Conservation (phyloP, 805 yeast species). For the Metschnikowia matae region DNA sequence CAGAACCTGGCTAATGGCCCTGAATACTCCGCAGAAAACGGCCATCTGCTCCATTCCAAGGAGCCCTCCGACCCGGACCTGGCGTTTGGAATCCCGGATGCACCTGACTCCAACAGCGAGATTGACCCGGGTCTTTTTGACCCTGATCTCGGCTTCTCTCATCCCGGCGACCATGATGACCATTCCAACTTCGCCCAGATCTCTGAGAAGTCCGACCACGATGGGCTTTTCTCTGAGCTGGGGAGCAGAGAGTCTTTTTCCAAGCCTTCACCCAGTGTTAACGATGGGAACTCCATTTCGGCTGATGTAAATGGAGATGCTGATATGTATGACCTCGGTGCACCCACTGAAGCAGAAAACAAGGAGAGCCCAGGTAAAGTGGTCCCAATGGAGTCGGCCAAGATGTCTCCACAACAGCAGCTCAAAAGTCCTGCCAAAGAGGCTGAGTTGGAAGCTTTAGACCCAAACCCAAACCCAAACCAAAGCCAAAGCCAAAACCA, state of each 20-base stretch:
- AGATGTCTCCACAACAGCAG: not conserved
- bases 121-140: conserved; percentile 3
- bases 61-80: not conserved
- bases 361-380: not conserved
- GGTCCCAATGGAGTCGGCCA: not conserved
- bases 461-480: not conserved
- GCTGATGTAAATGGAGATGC: conserved; percentile 3
- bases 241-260: conserved; percentile 1
- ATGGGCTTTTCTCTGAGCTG: conserved; percentile 1
- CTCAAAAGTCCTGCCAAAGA: not conserved
- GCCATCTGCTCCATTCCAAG: not conserved
- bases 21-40: not conserved
- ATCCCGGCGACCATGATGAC: conserved; percentile 4
- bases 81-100: not conserved
- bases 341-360: not conserved
- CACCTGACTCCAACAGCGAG: not conserved
- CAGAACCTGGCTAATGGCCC: not conserved
- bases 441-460: not conserved
- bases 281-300: not conserved
- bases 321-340: not conserved
- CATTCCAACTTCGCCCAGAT: not conserved
- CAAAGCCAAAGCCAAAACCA: too few species aligned
- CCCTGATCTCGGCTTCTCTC: conserved; percentile 5
- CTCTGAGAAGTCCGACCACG: not conserved
- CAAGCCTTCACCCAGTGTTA: not conserved